Evolutionary conservation across 768 basidiomycete species (phyloP), one percentile per base, ranked within the genome.

Genomic region (Amanita exitialis): DNA sequence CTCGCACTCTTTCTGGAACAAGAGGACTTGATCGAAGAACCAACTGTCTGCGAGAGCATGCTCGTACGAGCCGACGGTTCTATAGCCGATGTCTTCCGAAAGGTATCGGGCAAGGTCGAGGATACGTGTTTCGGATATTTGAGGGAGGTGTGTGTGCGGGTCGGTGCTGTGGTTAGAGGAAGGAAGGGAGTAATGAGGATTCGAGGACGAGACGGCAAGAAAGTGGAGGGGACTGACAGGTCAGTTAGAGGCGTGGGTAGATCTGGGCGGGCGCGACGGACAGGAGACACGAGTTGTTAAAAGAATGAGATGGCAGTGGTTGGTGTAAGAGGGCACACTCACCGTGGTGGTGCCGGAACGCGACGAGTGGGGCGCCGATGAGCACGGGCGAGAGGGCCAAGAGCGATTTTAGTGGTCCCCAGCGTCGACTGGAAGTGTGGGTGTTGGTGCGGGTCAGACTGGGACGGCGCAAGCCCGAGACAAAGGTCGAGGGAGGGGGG

Each of bases 1-100:
- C 41, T 85, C 79, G 61, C 92, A 94, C 47, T 80, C 65, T 28
- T 65, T 64, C 59, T 81, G 71, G 34, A 94, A 63, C 39, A 71
- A 70, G 48, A 81, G 68, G 2, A 85, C 84, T 58, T 84, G 78
- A 42, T 77, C 67, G 18, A 83, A 60, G 76, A 94, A 82, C 82
- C 91, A 97, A 21, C 73, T 68, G 58, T 96, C 93, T 3, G 86
- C 91, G 23, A 80, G 63, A 0, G 88, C 86, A 67, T 95, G 91
- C 63, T 97, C 92, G 28, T 74, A 73, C 0, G 93, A 92, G 1
- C 95, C 95, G 8, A 95, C 89, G 0, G 89, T 96, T 44, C 95
- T 75, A 66, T 82, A 97, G 1, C 93, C 94, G 42, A 93, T 90
- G 4, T 79, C 82, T 61, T 93, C 91, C 0, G 91, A 90, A 6